phyloP scores from a whole-genome alignment of 345 rosid genomes.

The Hibiscus tridactylites region DNA sequence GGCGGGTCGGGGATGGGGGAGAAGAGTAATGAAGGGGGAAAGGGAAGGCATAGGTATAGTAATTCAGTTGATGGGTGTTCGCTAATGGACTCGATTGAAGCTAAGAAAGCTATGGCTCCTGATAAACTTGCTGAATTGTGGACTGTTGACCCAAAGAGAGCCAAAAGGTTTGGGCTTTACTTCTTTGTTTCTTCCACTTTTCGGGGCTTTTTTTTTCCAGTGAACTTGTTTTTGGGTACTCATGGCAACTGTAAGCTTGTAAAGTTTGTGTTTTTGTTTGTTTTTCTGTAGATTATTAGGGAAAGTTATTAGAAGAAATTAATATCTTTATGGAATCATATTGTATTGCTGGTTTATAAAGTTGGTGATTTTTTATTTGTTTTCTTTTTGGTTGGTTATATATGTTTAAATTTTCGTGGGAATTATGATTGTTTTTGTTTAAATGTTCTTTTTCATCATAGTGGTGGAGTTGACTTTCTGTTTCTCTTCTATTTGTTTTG shows the following conservation, averaged over 20 bases:
- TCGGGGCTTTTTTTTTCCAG: background rate
- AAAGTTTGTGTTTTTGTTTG: background rate
- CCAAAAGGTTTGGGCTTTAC: constrained; percentile 54
- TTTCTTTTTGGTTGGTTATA: background rate
- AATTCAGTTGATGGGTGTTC: constrained; percentile 67
- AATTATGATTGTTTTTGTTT: background rate
- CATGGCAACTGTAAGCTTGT: background rate
- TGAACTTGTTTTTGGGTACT: background rate
- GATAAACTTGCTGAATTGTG: constrained; percentile 81
- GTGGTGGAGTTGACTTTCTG: background rate
- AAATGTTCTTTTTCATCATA: background rate
- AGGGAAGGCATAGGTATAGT: constrained; percentile 70
- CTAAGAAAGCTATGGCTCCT: constrained; percentile 95
- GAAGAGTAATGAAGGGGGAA: constrained; percentile 10
- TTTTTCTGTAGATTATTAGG: background rate
- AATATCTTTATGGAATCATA: background rate
- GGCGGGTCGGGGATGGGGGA: constrained; percentile 13
- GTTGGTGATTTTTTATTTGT: background rate
- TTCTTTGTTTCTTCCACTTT: background rate
- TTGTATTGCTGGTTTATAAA: background rate
- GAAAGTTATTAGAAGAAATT: background rate
- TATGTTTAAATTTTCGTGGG: background rate
- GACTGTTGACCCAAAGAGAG: constrained; percentile 75
- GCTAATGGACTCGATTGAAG: constrained; percentile 58
- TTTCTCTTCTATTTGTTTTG: background rate